Evolutionary conservation across 495 filamentous ascomycete genomes (phyloP), one percentile per base, ranked within the genome.

Genomic region (Daldinia bambusicola): DNA sequence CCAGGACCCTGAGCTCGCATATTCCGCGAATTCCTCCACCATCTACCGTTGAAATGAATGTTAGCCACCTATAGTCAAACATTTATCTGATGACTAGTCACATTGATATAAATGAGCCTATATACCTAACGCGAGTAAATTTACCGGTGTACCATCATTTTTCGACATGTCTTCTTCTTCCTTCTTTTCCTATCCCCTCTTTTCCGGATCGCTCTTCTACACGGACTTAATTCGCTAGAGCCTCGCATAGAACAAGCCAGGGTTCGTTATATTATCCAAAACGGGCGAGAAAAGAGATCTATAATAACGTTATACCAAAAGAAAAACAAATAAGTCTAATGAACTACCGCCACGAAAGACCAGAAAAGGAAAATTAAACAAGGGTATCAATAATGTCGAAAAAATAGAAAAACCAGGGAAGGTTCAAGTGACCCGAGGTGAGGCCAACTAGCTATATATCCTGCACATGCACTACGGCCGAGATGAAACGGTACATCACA

Each of bases 121-220:
- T 40, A 30, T 58, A 58, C 55, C 55, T 58, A 58, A 30, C 13
- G 55, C 55, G 12, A 58, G 55, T 41, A 58, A 14, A 41, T 58
- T 58, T 22, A 58, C 55, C 20, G 55, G 55, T 10, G 55, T 58
- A 12, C 55, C 55, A 58, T 58, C 55, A 4, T 58, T 58, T 7
- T 58, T 58, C 5, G 18, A 20, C 55, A 41, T 41, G 34, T 10
- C 20, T 14, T 43, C 1, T 43, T 10, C 37, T 14, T 14, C 37
- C 8, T 41, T 30, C 36, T 41, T 26, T 58, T 31, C 2, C 32
- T 56, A 37, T 18, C 16, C 32, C 53, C 37, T 56, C 13, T 22
- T 5, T 20, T 16, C 55, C 18, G n/a, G 13, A 40, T 8, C 6
- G 55, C 20, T 41, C 55, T 20, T 41, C 36, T 20, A 40, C 22